Conservation (phyloP, 1,139 yeast species). For the Suhomyces bribrorum region DNA sequence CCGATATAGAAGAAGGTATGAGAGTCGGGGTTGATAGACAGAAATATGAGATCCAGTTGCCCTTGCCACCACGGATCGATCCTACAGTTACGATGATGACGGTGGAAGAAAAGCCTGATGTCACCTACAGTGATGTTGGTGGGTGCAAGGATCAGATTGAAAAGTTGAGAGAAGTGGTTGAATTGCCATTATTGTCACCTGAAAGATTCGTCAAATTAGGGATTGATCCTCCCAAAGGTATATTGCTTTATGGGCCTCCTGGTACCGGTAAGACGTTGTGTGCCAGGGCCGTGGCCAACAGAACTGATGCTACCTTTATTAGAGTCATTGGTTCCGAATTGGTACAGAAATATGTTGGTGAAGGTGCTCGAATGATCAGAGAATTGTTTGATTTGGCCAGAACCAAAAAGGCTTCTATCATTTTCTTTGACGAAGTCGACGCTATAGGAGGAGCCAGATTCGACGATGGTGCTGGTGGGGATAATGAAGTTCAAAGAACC, state of each 20-base stretch:
- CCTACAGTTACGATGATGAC: slow-evolving; percentile 99
- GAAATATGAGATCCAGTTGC: slow-evolving; percentile 93
- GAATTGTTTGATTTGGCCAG: slow-evolving; percentile 98
- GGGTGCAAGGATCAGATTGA: slow-evolving; percentile 98
- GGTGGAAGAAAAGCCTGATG: slow-evolving; percentile 96
- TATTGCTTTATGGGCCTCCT: slow-evolving; percentile 93
- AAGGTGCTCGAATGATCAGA: slow-evolving; percentile 99
- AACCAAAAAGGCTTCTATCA: slow-evolving; percentile 94
- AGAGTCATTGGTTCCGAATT: slow-evolving; percentile 97
- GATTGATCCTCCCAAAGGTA: slow-evolving; percentile 98
- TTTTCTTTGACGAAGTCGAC: slow-evolving; percentile 94
- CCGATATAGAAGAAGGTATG: slow-evolving; percentile 99
- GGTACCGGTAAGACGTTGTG: slow-evolving; percentile 98
- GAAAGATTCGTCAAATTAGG: slow-evolving; percentile 95
- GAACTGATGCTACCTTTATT: slow-evolving; percentile 97
- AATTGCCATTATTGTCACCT: slow-evolving; percentile 89
- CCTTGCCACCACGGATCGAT: slow-evolving; percentile 95
- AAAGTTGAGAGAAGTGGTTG: slow-evolving; percentile 95
- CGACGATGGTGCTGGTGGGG: slow-evolving; percentile 99
- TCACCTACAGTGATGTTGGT: slow-evolving; percentile 89
- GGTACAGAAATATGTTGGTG: slow-evolving; percentile 98
- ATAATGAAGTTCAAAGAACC: slow-evolving; percentile 97
- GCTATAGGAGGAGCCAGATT: slow-evolving; percentile 99
- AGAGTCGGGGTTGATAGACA: slow-evolving; percentile 98
- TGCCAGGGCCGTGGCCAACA: slow-evolving; percentile 97